A percentile compares a stretch with the other conserved stretches of the same genome.
Evolutionary conservation across 371 early-diverging fungal species (phyloP).

Genomic region (Haplosporangium sp.): DNA sequence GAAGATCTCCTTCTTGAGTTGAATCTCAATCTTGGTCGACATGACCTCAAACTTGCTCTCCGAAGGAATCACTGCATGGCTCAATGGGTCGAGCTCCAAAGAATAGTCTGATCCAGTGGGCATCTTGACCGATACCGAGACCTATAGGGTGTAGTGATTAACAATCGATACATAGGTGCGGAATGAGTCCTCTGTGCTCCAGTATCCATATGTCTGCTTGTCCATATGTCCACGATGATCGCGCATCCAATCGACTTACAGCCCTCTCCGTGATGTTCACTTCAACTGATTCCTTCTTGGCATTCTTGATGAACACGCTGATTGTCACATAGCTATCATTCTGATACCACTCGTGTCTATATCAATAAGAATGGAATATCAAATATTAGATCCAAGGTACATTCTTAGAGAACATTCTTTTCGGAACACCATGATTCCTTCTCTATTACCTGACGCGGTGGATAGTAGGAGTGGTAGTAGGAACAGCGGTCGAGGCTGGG

Average conservation of each 20-base stretch:
- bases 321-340: slow-evolving; percentile 89
- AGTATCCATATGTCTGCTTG: too few species aligned
- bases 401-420: background rate
- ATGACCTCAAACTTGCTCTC: slow-evolving; percentile 79
- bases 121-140: slow-evolving; percentile 81
- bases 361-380: background rate
- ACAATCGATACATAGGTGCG: too few species aligned
- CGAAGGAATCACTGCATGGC: slow-evolving; percentile 77
- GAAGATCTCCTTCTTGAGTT: slow-evolving; percentile 78
- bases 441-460: slow-evolving; percentile 41
- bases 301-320: slow-evolving; percentile 91
- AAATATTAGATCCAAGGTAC: too few species aligned
- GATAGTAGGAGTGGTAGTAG: slow-evolving; percentile 21
- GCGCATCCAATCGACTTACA: slow-evolving; percentile 46
- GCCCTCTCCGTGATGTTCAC: slow-evolving; percentile 72
- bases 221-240: background rate
- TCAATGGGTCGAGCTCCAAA: slow-evolving; percentile 86
- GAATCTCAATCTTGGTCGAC: slow-evolving; percentile 94
- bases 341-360: slow-evolving; percentile 97
- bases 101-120: slow-evolving; percentile 81
- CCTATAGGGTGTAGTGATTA: slow-evolving; percentile 5
- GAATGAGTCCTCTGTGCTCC: too few species aligned
- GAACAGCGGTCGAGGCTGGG: slow-evolving; percentile 3
- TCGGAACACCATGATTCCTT: background rate
- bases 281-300: slow-evolving; percentile 71